A percentile compares a stretch with the other conserved stretches of the same genome.
phyloP scores from a whole-genome alignment of 768 basidiomycete species.

The Panus rudis region DNA sequence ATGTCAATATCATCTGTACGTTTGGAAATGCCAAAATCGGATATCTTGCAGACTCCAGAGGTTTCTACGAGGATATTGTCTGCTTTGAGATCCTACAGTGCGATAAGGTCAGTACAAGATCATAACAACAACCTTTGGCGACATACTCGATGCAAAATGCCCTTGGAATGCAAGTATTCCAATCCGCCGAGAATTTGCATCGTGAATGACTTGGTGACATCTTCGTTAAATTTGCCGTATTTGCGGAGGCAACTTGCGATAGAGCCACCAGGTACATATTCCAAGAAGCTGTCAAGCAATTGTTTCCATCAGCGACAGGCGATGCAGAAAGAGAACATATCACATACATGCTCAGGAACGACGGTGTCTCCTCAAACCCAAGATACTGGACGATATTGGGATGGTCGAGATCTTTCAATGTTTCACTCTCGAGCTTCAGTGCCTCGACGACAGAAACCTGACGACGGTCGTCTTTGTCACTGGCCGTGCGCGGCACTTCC shows the following conservation, averaged over 20 bases:
- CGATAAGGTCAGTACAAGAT: slow-evolving; percentile 3
- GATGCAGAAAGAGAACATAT: slow-evolving; percentile 1
- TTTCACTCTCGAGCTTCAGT: slow-evolving; percentile 91
- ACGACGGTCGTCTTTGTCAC: slow-evolving; percentile 84
- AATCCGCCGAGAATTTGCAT: slow-evolving; percentile 86
- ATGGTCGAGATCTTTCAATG: slow-evolving; percentile 93
- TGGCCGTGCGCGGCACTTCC: slow-evolving; percentile 85
- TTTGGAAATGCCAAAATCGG: slow-evolving; percentile 98
- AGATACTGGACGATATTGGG: slow-evolving; percentile 97
- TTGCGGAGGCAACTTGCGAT: slow-evolving; percentile 85
- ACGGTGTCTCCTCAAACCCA: slow-evolving; percentile 85
- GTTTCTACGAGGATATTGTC: slow-evolving; percentile 97
- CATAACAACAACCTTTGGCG: background rate
- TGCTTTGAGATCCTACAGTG: slow-evolving; percentile 81
- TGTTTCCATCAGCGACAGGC: slow-evolving; percentile 1
- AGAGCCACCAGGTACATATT: slow-evolving; percentile 98
- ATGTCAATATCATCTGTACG: slow-evolving; percentile 81
- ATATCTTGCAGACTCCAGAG: slow-evolving; percentile 91
- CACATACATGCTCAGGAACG: slow-evolving; percentile 86
- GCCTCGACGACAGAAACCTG: slow-evolving; percentile 86
- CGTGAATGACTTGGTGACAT: slow-evolving; percentile 89
- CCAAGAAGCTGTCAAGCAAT: slow-evolving; percentile 70
- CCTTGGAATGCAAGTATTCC: slow-evolving; percentile 86
- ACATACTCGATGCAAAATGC: slow-evolving; percentile 86
- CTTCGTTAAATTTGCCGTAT: slow-evolving; percentile 88